These are phyloP conservation scores for Dryas octopetala DNA, from an alignment of 306 rosid species.

Conservation along the genomic window DNA sequence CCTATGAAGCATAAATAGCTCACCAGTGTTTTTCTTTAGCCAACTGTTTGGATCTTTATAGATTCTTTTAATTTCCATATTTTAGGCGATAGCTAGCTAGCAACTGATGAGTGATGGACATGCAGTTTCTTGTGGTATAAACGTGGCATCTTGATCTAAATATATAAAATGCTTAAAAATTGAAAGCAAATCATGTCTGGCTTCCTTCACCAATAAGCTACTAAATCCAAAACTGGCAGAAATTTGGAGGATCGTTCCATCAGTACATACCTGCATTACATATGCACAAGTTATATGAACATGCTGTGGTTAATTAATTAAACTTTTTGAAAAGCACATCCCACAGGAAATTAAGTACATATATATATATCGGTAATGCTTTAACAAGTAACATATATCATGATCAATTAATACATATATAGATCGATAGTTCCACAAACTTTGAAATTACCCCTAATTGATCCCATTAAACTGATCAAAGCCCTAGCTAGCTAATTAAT, in stretches of 20 bases:
- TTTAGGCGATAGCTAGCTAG: too few relatives aligned
- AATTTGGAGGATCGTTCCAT: constrained; percentile 9
- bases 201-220: constrained; percentile 28
- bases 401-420: constrained; percentile 22
- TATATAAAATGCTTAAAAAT: background rate
- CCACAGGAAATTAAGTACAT: background rate
- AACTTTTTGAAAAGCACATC: background rate
- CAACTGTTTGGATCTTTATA: too few relatives aligned
- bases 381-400: background rate
- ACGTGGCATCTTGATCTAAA: constrained; percentile 6
- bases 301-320: background rate
- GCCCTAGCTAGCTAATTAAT: constrained; percentile 10
- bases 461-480: background rate
- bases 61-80: too few relatives aligned
- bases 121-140: background rate
- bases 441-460: constrained; percentile 19
- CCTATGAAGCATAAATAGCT: too few relatives aligned
- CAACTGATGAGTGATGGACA: too few relatives aligned
- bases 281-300: background rate
- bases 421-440: constrained; percentile 27
- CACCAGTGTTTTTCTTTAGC: too few relatives aligned
- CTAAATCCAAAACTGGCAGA: constrained; percentile 29
- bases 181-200: constrained; percentile 6
- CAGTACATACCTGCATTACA: background rate
- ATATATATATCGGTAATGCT: background rate